Conservation (phyloP, 1,284 basidiomycete species). For the Trichosporon sp. region DNA sequence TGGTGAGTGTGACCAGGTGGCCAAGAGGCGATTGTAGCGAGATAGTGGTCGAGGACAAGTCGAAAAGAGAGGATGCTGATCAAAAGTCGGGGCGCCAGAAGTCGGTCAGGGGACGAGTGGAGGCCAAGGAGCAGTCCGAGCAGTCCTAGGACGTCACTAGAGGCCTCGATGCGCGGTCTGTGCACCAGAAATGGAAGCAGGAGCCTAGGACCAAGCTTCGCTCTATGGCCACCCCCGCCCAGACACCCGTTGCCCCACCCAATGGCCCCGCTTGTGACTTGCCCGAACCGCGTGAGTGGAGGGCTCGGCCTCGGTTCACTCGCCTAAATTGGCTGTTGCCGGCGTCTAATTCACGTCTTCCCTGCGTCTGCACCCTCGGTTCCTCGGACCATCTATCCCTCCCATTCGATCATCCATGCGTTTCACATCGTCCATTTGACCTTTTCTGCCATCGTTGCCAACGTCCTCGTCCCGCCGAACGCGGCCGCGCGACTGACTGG, state of each 20-base stretch:
- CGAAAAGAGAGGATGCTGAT: background rate
- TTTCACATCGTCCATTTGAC: background rate
- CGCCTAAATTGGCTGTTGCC: background rate
- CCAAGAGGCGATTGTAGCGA: conserved; percentile 9
- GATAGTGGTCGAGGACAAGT: background rate
- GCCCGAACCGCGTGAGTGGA: background rate
- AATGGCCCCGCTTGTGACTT: background rate
- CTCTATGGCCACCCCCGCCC: background rate
- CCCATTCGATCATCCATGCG: background rate
- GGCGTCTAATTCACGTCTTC: background rate
- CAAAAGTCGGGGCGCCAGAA: conserved; percentile 6
- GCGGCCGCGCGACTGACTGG: background rate
- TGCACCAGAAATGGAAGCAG: conserved; percentile 1
- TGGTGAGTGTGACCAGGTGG: background rate
- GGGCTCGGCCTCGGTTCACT: background rate
- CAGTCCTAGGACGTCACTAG: background rate
- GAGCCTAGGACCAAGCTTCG: background rate
- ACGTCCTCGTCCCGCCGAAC: background rate
- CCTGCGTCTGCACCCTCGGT: background rate
- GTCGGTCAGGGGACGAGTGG: background rate
- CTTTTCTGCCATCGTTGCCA: background rate
- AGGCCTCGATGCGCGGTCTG: background rate
- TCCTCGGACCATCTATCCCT: background rate
- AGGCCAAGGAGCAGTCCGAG: background rate
- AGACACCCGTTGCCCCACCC: background rate